Base-by-base conservation (phyloP, 208 protist genomes). In the Kentomonas sorsogonicus region DNA sequence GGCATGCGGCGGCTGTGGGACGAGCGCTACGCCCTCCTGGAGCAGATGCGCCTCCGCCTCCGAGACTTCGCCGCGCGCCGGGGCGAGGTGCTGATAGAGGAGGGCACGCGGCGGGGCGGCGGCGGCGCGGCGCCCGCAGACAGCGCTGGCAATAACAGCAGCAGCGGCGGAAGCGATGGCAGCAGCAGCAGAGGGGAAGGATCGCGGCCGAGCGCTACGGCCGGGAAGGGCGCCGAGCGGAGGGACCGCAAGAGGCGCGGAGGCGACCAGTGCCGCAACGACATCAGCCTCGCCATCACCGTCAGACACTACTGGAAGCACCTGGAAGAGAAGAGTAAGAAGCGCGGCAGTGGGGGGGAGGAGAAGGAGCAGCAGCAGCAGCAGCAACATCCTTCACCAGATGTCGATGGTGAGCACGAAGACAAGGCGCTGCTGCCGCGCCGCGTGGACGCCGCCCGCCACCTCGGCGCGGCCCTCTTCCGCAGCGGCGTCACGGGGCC, bases 281-380 rank as follows among this genome's bases (percentile, higher is more conserved):
- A 95, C 50, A 95, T 95, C 59, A 93, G 85, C 45, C 53, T 95
- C 41, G 78, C 79, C 33, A 52, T 95, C 26, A 95, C 85, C 7
- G 86, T 95, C 77, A 53, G 58, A 7, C 51, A 59, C 30, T 82
- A 75, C 25, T 3, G 22, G 2, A 29, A 41, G 20, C 13, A 11
- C 38, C 2, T 41, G 2, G 4, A 41, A 31, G 26, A 61, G 15
- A 4, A 48, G 10, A 26, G 18, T 18, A 36, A 59, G 29, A 29
- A 34, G 4, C 22, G 23, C 18, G 23, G 9, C 10, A 25, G 53
- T 11, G 46, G 58, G 33, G 50, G 11, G 1, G 22, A 62, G 33
- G 33, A 15, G 15, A 9, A 63, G 30, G 54, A 41, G 2, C 15
- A 47, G n/a, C 2, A 39, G 13, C 15, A 48, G 41, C 25, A 55